Evolutionary conservation across 768 basidiomycete species (phyloP), one percentile per base, ranked within the genome.

Genomic region (Tubosaeta brunneosetosa): DNA sequence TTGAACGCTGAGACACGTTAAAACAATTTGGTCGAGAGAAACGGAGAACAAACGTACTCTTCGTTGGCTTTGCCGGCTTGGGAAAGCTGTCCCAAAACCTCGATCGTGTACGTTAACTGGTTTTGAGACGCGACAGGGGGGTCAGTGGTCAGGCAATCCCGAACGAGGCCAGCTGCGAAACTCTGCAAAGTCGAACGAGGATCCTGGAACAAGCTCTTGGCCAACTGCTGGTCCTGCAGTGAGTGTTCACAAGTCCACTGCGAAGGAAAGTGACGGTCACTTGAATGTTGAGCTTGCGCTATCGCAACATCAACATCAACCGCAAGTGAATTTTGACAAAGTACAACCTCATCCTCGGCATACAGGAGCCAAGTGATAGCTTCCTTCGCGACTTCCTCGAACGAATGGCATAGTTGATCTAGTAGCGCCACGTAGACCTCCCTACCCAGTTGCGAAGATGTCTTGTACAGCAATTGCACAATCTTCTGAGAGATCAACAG

Each of bases 241-340:
- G 75, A 73, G 84, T 75, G 57, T 80, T 83, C 66, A 99, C 78
- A 22, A 98, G 80, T 46, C 88, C 85, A 49, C 89, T 89, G 41
- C 88, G 83, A 49, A 98, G 74, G 34, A 99, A 78, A 2, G 91
- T 89, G 27, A 91, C 84, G 0, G 94, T 97, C 58, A 97, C 95
- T 11, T 93, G 83, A 12, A 98, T 85, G 64, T 97, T 97, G 72
- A 90, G 88, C 73, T 99, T 99, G 61, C 97, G 91, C 91, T 94
- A 61, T 43, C 52, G 31, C 14, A 55, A 49, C 40, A 43, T 59
- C 36, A 60, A 49, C 1, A 54, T 29, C 26, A 36, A 41, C 33
- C 34, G 45, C 40, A 13, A 27, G 49, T 16, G 19, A 37, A 32
- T 8, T 14, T 26, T 17, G 12, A 58, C 16, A 25, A 32, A 42